phyloP scores from a whole-genome alignment of 495 filamentous ascomycete genomes.

The Penicillium paradoxum region DNA sequence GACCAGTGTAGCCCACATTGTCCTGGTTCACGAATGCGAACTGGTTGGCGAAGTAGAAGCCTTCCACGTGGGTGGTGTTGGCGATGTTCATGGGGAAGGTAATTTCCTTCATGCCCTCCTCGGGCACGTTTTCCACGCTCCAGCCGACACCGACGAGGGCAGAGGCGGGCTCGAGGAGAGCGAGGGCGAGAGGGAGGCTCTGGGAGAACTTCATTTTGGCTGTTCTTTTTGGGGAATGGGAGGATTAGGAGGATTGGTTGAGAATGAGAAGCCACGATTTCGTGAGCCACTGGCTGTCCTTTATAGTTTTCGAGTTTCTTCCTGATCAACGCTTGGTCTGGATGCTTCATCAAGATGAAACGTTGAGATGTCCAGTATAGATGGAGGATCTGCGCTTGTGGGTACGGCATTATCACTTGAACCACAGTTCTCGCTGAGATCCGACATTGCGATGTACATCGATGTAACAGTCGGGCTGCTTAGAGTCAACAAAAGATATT shows the following conservation, averaged over 20 bases:
- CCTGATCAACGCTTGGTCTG: background rate
- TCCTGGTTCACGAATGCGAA: slow-evolving; percentile 18
- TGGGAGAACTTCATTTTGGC: slow-evolving; percentile 7
- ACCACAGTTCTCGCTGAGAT: no score
- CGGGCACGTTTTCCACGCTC: slow-evolving; percentile 8
- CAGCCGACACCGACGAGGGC: slow-evolving; percentile 14
- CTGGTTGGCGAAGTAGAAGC: slow-evolving; percentile 29
- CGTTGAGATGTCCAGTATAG: background rate
- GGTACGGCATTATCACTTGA: no score
- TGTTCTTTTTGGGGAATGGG: background rate
- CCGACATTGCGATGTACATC: no score
- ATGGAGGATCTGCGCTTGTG: background rate
- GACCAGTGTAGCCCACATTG: slow-evolving; percentile 27
- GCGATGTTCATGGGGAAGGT: slow-evolving; percentile 29
- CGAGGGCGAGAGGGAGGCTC: background rate
- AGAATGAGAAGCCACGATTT: background rate
- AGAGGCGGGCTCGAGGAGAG: background rate
- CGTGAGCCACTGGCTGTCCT: background rate
- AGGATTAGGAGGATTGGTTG: background rate
- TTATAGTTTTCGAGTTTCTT: background rate
- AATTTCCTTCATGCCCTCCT: slow-evolving; percentile 18
- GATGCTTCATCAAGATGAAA: background rate
- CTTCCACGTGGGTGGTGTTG: slow-evolving; percentile 16
- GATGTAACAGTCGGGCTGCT: no score
- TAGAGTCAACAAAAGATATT: no score